Conservation (phyloP, 192 early-diverging fungal genomes). For the Linderina pennispora region DNA sequence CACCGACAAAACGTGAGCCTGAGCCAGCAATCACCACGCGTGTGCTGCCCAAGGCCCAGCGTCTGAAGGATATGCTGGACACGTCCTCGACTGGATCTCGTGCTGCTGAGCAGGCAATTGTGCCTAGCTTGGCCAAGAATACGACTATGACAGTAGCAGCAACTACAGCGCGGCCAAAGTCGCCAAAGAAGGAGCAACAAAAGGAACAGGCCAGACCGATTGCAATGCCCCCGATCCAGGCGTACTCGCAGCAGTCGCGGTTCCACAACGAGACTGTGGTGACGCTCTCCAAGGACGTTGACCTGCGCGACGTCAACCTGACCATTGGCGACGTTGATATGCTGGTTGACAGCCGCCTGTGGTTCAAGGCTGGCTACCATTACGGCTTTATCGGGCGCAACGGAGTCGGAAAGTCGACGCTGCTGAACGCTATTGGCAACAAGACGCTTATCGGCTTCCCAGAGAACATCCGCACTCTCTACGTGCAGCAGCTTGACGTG, state of each 20-base stretch:
- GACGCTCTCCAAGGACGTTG: conserved; percentile 73
- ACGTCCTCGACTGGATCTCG: no score
- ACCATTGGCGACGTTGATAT: conserved; percentile 61
- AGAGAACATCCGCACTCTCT: conserved; percentile 68
- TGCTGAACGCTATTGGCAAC: conserved; percentile 90
- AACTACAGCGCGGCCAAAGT: not conserved
- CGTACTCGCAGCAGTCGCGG: conserved; percentile 73
- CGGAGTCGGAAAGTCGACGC: conserved; percentile 91
- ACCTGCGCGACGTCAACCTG: conserved; percentile 73
- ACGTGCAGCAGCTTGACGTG: conserved; percentile 76
- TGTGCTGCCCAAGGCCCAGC: conserved; percentile 7
- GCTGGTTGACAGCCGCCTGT: conserved; percentile 68
- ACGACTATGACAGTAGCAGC: not conserved
- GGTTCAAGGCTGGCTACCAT: conserved; percentile 66
- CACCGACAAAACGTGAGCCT: not conserved
- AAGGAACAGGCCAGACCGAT: conserved; percentile 11
- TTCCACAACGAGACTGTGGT: conserved; percentile 80
- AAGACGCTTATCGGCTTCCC: conserved; percentile 77
- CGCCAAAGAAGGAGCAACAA: not conserved
- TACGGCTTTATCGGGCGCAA: conserved; percentile 91
- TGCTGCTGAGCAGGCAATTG: conserved; percentile 2
- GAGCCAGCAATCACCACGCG: conserved; percentile 4
- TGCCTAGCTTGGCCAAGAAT: conserved; percentile 12
- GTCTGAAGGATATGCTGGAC: no score
- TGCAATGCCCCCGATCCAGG: conserved; percentile 50